Base-by-base conservation (phyloP, 2,329 filamentous ascomycete species). In the Fusarium sp. region DNA sequence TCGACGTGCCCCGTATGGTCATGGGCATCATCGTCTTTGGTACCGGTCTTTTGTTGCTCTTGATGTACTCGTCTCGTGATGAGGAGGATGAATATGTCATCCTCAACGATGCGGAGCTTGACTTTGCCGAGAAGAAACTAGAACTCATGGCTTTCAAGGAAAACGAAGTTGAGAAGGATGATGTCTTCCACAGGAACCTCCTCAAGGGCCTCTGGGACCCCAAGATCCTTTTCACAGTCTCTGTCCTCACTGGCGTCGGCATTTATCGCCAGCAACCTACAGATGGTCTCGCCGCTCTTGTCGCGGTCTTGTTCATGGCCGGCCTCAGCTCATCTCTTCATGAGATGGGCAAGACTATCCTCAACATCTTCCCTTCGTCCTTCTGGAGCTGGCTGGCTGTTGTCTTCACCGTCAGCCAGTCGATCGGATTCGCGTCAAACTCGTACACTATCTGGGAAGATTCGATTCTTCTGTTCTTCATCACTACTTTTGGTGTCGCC, bases 381-480 rank as follows among this genome's bases (percentile, higher is more conserved):
- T 79, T 93, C 50, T 99, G 94, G 93, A 90, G 92, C n/a, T 94
- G 91, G 88, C 80, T 96, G 57, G 89, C 92, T 6, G 80, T 92
- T 25, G 74, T 93, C 12, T 92, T 96, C 67, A 93, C 93, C 0
- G 75, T 93, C n/a, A 88, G 90, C 60, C 92, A 97, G 72, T 96
- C 93, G n/a, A 81, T 91, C 47, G 94, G 95, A 7, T 99, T 98
- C 74, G 94, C 94, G 0, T 95, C 95, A 4, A 99, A 99, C 77
- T 99, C 95, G 0, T 99, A 93, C 77, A 98, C 94, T 0, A 97
- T 99, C 66, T 99, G 95, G 93, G 95, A 99, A 78, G 95, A 99
- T 72, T 91, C 92, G 12, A 97, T 97, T 53, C 83, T 97, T 5
- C 82, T 97, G 4, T 97, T 96, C 79, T 94, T 98, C 78, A 85